Conservation (phyloP, 2,329 filamentous ascomycete species). For the Pseudogymnoascus destructans region DNA sequence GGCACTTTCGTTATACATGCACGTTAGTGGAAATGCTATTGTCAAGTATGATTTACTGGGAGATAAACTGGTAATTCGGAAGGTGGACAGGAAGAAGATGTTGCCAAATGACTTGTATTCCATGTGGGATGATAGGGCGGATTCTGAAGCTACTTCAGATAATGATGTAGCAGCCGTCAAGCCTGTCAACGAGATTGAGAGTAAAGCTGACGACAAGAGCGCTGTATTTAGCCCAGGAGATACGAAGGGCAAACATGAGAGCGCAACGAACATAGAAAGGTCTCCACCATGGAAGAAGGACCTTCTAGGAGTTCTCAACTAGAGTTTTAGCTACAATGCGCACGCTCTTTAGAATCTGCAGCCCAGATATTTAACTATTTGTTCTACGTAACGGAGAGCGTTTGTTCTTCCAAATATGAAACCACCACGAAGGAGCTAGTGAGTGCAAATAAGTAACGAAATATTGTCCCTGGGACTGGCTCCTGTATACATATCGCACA, state of each 20-base stretch:
- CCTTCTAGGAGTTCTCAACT: not conserved
- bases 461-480: not conserved
- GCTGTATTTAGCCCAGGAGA: not conserved
- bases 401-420: not conserved
- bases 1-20: too few species aligned
- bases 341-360: not conserved
- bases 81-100: conserved; percentile 17
- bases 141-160: not conserved
- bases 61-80: conserved; percentile 22
- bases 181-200: not conserved
- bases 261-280: not conserved
- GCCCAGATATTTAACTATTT: not conserved
- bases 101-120: conserved; percentile 26
- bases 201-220: not conserved
- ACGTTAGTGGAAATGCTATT: conserved; percentile 21
- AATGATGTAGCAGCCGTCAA: not conserved
- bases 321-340: not conserved
- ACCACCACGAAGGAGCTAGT: not conserved
- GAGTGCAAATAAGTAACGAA: not conserved
- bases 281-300: not conserved
- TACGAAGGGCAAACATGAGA: not conserved
- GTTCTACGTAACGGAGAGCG: not conserved
- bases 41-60: conserved; percentile 19
- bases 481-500: not conserved
- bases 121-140: conserved; percentile 16